These are phyloP conservation scores for Isoetes taiwanensis DNA, from an alignment of 75 land plant genomes.

Conservation along the genomic window DNA sequence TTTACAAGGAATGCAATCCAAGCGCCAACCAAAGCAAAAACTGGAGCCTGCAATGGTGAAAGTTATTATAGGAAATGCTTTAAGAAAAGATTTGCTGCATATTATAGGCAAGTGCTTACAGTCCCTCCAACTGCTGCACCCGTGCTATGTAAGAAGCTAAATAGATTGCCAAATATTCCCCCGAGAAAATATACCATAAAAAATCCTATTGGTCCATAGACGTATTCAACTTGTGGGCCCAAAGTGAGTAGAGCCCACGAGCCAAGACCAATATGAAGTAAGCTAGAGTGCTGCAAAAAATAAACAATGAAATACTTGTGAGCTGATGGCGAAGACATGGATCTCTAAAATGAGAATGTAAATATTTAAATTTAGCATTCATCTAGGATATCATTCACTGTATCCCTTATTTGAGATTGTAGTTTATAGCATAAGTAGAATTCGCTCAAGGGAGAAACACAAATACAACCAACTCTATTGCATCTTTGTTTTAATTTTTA, in stretches of 20 bases:
- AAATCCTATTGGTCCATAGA: conserved; percentile 66
- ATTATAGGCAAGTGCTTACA: conserved; percentile 26
- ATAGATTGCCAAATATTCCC: conserved; percentile 60
- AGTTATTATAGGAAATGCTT: not conserved
- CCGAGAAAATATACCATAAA: conserved; percentile 67
- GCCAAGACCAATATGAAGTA: conserved; percentile 54
- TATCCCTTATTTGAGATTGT: too few species aligned
- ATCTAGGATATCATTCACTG: too few species aligned
- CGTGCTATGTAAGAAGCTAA: conserved; percentile 66
- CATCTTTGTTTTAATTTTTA: not conserved
- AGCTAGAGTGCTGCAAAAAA: conserved; percentile 55
- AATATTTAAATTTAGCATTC: too few species aligned
- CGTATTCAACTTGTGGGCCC: conserved; percentile 54
- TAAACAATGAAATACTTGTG: too few species aligned
- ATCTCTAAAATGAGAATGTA: too few species aligned
- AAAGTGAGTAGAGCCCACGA: conserved; percentile 60
- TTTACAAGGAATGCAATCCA: conserved; percentile 55
- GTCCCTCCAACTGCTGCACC: conserved; percentile 82
- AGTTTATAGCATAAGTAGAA: too few species aligned
- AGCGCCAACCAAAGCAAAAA: conserved; percentile 59
- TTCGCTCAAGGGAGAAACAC: not conserved
- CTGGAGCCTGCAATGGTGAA: conserved; percentile 46
- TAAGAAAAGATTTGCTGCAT: not conserved
- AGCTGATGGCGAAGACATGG: too few species aligned
- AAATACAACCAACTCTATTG: not conserved